A percentile compares a stretch with the other conserved stretches of the same genome.
These are phyloP conservation scores for Bidens hawaiensis DNA, from an alignment of 140 eudicot genomes.

Conservation along the genomic window DNA sequence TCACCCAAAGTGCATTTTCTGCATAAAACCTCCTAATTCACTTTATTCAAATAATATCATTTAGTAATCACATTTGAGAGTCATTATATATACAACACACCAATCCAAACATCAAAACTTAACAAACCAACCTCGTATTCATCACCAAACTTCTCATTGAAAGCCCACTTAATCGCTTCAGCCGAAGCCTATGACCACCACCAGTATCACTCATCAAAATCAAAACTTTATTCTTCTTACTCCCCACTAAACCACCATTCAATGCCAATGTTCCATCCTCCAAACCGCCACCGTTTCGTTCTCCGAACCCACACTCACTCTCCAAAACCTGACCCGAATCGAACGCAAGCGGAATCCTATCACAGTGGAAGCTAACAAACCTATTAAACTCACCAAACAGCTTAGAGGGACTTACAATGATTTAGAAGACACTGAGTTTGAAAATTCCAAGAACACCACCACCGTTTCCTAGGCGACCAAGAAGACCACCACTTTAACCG, in stretches of 20 bases:
- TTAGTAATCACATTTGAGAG: neutral
- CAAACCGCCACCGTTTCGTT: too few relatives aligned
- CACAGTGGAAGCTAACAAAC: conserved; percentile 72
- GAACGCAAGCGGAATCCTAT: conserved; percentile 62
- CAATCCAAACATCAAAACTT: neutral
- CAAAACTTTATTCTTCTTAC: conserved; percentile 62
- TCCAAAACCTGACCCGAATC: conserved; percentile 55
- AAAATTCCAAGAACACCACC: too few relatives aligned
- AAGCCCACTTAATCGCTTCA: too few relatives aligned
- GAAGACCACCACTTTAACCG: too few relatives aligned
- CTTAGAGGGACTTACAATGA: too few relatives aligned
- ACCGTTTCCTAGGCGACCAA: too few relatives aligned
- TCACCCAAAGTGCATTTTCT: too few relatives aligned
- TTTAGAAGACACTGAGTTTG: too few relatives aligned
- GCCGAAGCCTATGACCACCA: conserved; percentile 98
- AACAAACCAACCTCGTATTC: conserved; percentile 65
- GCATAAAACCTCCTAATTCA: neutral
- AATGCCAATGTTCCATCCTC: conserved; percentile 28
- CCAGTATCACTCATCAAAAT: conserved; percentile 99
- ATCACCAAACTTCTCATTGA: too few relatives aligned
- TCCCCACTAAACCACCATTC: conserved; percentile 39
- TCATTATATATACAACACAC: neutral
- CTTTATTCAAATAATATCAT: neutral
- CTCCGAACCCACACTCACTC: too few relatives aligned
- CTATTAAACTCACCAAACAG: conserved; percentile 56